A percentile compares a stretch with the other conserved stretches of the same genome.
Evolutionary conservation across 2,329 filamentous ascomycete species (phyloP).

Genomic region (Karstenula rhodostoma): DNA sequence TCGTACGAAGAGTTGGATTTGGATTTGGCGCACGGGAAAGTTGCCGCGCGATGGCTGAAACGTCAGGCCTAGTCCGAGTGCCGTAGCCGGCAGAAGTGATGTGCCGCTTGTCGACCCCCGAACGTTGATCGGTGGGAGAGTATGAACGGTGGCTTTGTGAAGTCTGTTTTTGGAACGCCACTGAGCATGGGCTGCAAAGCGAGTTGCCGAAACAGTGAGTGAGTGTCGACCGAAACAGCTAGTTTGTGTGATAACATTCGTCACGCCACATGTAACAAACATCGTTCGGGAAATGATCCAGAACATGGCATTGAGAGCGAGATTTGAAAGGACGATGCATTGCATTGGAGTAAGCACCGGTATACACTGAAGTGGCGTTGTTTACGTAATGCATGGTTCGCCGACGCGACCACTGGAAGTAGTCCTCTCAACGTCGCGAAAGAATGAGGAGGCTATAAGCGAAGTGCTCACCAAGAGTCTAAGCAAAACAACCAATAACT

Average conservation of each 20-base stretch:
- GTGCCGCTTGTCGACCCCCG: neutral
- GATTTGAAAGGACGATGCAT: neutral
- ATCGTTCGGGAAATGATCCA: neutral
- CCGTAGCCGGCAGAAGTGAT: constrained; percentile 1
- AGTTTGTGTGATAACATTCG: neutral
- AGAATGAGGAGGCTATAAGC: neutral
- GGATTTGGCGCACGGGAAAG: constrained; percentile 1
- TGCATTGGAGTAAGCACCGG: neutral
- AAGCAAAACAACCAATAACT: neutral
- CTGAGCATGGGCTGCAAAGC: neutral
- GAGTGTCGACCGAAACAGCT: neutral
- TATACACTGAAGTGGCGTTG: neutral
- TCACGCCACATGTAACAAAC: neutral
- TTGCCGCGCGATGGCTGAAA: constrained; percentile 9
- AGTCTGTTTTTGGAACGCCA: neutral
- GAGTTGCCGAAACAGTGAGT: neutral
- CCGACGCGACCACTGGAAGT: neutral
- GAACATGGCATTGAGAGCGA: neutral
- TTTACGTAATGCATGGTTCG: neutral
- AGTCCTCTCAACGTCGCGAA: neutral
- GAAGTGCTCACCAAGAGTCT: neutral
- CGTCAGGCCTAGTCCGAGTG: neutral
- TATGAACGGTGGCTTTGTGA: neutral
- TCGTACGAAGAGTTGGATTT: neutral
- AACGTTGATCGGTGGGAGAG: neutral